Conservation (phyloP, 495 filamentous ascomycete species). For the Aspergillus baeticus region DNA sequence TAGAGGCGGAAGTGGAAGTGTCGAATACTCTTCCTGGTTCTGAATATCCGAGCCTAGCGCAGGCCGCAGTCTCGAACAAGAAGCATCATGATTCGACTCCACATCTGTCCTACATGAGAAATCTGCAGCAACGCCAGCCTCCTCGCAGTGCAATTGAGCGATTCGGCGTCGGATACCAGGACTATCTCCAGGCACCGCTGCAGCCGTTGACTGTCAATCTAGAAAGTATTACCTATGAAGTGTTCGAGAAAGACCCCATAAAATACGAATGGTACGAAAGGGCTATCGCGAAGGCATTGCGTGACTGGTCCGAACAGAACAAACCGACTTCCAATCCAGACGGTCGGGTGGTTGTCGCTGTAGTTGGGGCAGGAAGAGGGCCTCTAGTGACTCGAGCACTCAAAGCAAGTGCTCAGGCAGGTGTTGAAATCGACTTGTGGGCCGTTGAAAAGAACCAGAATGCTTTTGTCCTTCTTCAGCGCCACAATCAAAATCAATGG, state of each 20-base stretch:
- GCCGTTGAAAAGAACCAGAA: conserved; percentile 98
- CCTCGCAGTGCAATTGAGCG: conserved; percentile 60
- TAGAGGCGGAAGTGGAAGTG: conserved; percentile 40
- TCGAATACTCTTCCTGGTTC: conserved; percentile 39
- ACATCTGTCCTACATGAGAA: conserved; percentile 77
- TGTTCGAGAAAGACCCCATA: conserved; percentile 96
- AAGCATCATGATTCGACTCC: conserved; percentile 57
- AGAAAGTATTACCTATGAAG: conserved; percentile 96
- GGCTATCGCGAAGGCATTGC: conserved; percentile 77
- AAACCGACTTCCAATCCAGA: conserved; percentile 69
- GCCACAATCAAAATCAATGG: conserved; percentile 80
- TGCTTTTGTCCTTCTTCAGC: conserved; percentile 86
- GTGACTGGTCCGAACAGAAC: conserved; percentile 70
- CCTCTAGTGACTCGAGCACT: conserved; percentile 86
- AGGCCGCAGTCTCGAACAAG: conserved; percentile 52
- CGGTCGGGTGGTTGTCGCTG: conserved; percentile 80
- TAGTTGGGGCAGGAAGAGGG: conserved; percentile 89
- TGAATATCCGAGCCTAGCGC: conserved; percentile 65
- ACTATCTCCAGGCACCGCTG: conserved; percentile 91
- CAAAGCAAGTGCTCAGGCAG: conserved; percentile 70
- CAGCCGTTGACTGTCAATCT: conserved; percentile 96
- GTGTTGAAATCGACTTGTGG: conserved; percentile 78
- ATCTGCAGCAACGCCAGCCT: conserved; percentile 82
- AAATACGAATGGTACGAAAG: conserved; percentile 96
- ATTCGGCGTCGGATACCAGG: conserved; percentile 80